A percentile compares a stretch with the other conserved stretches of the same genome.
Conservation (phyloP, 129 eudicot species). For the Tagetes patula region DNA sequence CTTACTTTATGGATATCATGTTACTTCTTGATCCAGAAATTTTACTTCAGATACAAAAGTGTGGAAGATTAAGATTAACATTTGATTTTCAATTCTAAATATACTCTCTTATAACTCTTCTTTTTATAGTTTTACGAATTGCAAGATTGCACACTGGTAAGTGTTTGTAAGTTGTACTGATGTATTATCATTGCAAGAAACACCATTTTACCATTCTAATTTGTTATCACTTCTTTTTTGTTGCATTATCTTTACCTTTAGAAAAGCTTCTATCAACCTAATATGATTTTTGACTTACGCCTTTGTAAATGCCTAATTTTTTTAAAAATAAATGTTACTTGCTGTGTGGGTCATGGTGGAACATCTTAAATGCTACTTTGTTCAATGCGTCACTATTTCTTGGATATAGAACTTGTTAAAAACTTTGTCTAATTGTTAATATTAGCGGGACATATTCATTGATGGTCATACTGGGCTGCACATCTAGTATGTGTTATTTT, state of each 20-base stretch:
- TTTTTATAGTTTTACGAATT: not conserved
- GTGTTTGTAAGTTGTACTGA: not conserved
- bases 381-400: not conserved
- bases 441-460: not conserved
- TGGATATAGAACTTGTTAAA: not conserved
- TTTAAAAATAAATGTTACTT: not conserved
- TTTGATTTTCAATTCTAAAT: not conserved
- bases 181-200: not conserved
- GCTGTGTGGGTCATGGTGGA: not conserved
- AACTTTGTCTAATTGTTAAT: not conserved
- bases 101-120: not conserved
- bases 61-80: not conserved
- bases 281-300: not conserved
- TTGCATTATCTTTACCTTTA: not conserved
- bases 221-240: not conserved
- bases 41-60: not conserved
- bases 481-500: not conserved
- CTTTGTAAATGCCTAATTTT: not conserved
- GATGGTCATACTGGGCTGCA: not conserved
- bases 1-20: not conserved
- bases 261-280: conserved; percentile 15
- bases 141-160: not conserved
- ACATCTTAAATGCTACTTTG: not conserved
- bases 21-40: not conserved
- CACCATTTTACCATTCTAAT: not conserved